These are phyloP conservation scores for Teratosphaeria nubilosa DNA, from an alignment of 2,329 filamentous ascomycete genomes.

Conservation along the genomic window DNA sequence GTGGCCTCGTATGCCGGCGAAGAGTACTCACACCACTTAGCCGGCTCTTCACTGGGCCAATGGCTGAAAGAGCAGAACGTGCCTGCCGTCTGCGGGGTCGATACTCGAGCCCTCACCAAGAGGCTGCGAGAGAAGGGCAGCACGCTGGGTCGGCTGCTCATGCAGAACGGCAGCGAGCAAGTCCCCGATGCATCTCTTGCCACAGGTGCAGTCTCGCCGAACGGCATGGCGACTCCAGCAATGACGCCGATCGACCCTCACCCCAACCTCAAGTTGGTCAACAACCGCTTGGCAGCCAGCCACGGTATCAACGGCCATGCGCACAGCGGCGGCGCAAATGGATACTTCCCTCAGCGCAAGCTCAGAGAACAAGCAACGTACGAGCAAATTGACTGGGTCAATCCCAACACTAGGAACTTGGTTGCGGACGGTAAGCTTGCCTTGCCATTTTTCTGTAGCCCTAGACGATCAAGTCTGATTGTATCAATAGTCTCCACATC, in stretches of 20 bases:
- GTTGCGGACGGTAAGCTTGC: slow-evolving; percentile 74
- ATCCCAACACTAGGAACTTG: slow-evolving; percentile 87
- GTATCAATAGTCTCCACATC: slow-evolving; percentile 68
- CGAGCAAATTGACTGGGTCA: slow-evolving; percentile 74
- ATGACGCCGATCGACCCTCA: slow-evolving; percentile 25
- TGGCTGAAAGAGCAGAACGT: slow-evolving; percentile 96
- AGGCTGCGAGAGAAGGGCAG: slow-evolving; percentile 87
- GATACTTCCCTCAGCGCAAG: slow-evolving; percentile 16
- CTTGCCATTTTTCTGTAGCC: slow-evolving; percentile 12
- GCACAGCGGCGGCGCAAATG: slow-evolving; percentile 11
- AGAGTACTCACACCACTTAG: slow-evolving; percentile 90
- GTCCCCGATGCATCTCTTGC: slow-evolving; percentile 23
- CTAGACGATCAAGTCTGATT: slow-evolving; percentile 21
- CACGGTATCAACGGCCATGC: slow-evolving; percentile 23
- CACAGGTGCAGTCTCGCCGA: slow-evolving; percentile 19
- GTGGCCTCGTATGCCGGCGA: slow-evolving; percentile 88
- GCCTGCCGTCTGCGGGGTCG: slow-evolving; percentile 88
- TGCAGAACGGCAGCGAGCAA: slow-evolving; percentile 48
- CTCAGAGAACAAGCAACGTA: slow-evolving; percentile 41
- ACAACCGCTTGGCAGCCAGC: slow-evolving; percentile 19
- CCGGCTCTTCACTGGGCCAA: slow-evolving; percentile 76
- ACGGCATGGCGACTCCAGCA: slow-evolving; percentile 27
- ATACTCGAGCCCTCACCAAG: slow-evolving; percentile 89
- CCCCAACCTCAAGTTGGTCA: slow-evolving; percentile 17
- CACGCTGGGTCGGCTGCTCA: slow-evolving; percentile 85